Base-by-base conservation (phyloP, 2,329 filamentous ascomycete genomes). In the Talaromyces sp. region DNA sequence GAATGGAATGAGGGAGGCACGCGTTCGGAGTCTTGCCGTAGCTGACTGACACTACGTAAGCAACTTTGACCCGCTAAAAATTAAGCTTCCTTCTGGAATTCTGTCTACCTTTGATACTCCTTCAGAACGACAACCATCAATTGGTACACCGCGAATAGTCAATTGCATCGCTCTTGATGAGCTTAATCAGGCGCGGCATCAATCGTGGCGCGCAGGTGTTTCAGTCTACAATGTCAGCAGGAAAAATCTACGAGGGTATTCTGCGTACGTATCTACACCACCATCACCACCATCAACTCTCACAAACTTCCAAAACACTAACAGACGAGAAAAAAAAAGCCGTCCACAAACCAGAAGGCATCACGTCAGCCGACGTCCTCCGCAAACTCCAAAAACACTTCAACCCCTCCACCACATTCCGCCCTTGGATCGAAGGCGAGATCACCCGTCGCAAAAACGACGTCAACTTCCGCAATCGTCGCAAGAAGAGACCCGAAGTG, bases 291-390 rank as follows among this genome's bases (percentile, higher is more conserved):
- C 45, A 49, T 8, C 40, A 43, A 17, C 27, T n/a, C n/a, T n/a
- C n/a, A n/a, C n/a, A n/a, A 51, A 25, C 22, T 15, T 4, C 1
- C 27, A 25, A 29, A 49, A 13, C 13, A 38, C 29, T 56, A 22
- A 56, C 10, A 43, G 13, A 31, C 66, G 45, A 68, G 34, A 56
- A 31, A 71, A 31, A 71, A 58, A 34, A 71, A 97, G 94, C 92
- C 77, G 90, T 99, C 78, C 92, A 97, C 81, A 99, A 99, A 80
- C 95, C 95, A 31, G 84, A 89, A 73, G 91, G 89, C 72, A 87
- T 94, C 73, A 92, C 90, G 76, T 98, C 94, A 38, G 93, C 93
- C 60, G 92, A 96, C 77, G 90, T 96, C 43, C 87, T 99, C 70
- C 93, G 94, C 75, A 90, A 94, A 74, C 88, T 96, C 66, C 93